Base-by-base conservation (phyloP, 1,284 basidiomycete species). In the Irpex lacteus region DNA sequence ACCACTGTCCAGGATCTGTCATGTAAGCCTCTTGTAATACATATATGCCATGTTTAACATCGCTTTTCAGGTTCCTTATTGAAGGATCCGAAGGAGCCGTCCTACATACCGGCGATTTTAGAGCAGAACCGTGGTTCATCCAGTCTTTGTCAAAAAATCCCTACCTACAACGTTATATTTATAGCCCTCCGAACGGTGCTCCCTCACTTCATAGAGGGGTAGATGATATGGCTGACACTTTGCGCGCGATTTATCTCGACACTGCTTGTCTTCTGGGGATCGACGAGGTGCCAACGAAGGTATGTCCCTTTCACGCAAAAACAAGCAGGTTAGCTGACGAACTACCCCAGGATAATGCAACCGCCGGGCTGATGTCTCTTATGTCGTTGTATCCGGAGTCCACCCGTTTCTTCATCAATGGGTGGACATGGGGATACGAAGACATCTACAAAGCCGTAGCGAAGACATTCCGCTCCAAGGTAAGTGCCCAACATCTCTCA, bases 381-480 rank as follows among this genome's bases (percentile, higher is more conserved):
- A 90, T 97, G 76, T 78, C 79, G 4, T 70, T 86, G 7, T 92
- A 89, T 67, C 91, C 94, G 0, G 65, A 78, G 0, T 78, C 82
- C 4, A 90, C 89, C 0, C 80, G 85, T 58, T 97, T 98, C 77
- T 98, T 94, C 77, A 82, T 98, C 66, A 95, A 98, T 69, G 75
- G 85, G 0, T 98, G 96, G 96, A 98, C 95, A 0, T 95, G 92
- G 88, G 96, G 96, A 0, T 95, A 94, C 72, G 94, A 96, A 74
- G 91, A 95, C 55, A 78, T 95, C 15, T 79, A 96, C 36, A 93
- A 94, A 71, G 90, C 83, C 0, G 79, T 97, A 1, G 83, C 90
- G 0, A 76, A 79, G 2, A 77, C 80, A 0, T 96, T 96, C 70
- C 76, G 82, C 44, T 79, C 81, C 50, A 81, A 82, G 76, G 92